Evolutionary conservation across 139 green algal genomes (phyloP).

Genomic region (Coelastrella sp.): DNA sequence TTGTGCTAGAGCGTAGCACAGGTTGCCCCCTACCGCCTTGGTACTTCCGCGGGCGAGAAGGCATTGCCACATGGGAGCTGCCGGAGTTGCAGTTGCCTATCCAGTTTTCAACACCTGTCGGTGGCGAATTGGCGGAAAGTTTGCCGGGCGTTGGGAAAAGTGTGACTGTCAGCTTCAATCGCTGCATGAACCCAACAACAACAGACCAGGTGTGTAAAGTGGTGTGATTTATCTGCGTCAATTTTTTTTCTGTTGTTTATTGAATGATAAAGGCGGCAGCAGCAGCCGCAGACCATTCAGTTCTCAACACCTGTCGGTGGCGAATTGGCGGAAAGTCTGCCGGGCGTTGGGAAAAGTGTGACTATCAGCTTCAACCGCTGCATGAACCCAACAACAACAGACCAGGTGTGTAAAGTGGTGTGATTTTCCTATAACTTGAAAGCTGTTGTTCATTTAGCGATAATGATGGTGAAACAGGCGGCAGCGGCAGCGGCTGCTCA

Average conservation of each 20-base stretch:
- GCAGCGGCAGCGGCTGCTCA: not conserved
- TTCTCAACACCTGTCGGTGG: constrained; percentile 22
- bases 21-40: too few relatives aligned
- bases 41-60: constrained; percentile 59
- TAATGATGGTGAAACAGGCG: too few relatives aligned
- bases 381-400: not conserved
- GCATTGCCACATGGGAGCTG: not conserved
- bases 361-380: constrained; percentile 40
- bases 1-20: too few relatives aligned
- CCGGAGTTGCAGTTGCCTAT: constrained; percentile 32
- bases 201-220: not conserved
- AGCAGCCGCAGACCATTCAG: not conserved
- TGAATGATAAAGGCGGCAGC: too few relatives aligned
- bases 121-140: constrained; percentile 1
- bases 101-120: not conserved
- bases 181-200: not conserved
- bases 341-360: not conserved
- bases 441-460: too few relatives aligned
- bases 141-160: not conserved
- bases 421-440: not conserved
- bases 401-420: not conserved
- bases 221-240: not conserved
- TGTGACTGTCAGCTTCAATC: constrained; percentile 32
- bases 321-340: not conserved
- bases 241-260: too few relatives aligned